phyloP scores from a whole-genome alignment of 2,329 filamentous ascomycete species.

The Pseudopithomyces chartarum region DNA sequence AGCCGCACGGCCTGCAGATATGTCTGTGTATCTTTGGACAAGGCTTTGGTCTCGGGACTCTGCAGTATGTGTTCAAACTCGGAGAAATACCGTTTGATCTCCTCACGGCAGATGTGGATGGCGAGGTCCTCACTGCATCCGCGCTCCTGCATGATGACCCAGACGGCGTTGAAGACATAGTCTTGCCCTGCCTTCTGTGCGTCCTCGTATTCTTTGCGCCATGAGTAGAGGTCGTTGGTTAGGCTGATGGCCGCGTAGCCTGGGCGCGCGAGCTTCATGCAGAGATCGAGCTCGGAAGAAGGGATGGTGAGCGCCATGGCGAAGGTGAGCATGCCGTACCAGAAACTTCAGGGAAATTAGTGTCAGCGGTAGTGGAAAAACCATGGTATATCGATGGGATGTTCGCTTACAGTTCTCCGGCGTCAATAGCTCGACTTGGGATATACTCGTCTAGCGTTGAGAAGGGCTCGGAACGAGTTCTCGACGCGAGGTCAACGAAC shows the following conservation, averaged over 20 bases:
- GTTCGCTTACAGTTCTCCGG: constrained; percentile 13
- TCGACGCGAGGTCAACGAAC: constrained; percentile 18
- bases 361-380: constrained; percentile 41
- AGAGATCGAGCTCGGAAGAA: constrained; percentile 2
- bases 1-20: constrained; percentile 40
- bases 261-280: constrained; percentile 17
- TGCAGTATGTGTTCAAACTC: constrained; percentile 21
- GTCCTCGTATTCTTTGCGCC: constrained; percentile 38
- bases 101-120: constrained; percentile 18
- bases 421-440: constrained; percentile 17
- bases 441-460: constrained; percentile 21
- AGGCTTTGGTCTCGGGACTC: constrained; percentile 12
- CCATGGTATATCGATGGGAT: constrained; percentile 41
- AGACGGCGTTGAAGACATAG: constrained; percentile 48
- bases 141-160: constrained; percentile 48
- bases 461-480: constrained; percentile 9
- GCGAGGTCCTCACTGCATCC: constrained; percentile 33
- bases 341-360: constrained; percentile 20
- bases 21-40: constrained; percentile 25
- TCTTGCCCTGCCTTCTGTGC: constrained; percentile 25
- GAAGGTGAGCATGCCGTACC: constrained; percentile 45
- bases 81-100: constrained; percentile 28
- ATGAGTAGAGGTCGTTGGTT: constrained; percentile 50
- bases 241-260: constrained; percentile 39
- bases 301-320: constrained; percentile 46